phyloP scores from a whole-genome alignment of 345 rosid species.

The Pistacia vera region DNA sequence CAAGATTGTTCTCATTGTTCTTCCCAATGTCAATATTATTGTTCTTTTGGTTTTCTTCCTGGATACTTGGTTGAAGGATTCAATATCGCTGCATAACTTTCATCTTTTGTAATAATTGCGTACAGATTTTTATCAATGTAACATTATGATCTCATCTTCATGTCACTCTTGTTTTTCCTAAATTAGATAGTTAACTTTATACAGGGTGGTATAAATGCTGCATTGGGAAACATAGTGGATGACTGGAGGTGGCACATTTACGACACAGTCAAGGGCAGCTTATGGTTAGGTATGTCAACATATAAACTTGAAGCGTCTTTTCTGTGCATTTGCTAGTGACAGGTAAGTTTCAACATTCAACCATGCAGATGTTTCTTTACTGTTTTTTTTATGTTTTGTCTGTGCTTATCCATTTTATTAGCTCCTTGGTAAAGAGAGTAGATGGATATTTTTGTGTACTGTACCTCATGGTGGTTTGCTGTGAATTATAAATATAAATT shows the following conservation, averaged over 20 bases:
- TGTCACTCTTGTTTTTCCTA: slow-evolving; percentile 5
- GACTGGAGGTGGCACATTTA: slow-evolving; percentile 99
- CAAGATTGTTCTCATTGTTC: background rate
- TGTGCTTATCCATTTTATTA: background rate
- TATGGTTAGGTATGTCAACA: slow-evolving; percentile 78
- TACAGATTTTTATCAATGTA: background rate
- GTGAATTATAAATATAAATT: slow-evolving; percentile 1
- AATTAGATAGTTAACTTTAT: slow-evolving; percentile 18
- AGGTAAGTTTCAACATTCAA: background rate
- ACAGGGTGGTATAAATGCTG: slow-evolving; percentile 99
- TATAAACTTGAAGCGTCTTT: background rate
- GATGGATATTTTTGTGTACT: background rate
- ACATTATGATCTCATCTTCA: background rate
- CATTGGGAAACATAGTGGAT: slow-evolving; percentile 94
- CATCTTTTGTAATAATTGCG: background rate
- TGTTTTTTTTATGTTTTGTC: background rate
- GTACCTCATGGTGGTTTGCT: background rate
- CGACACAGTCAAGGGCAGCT: slow-evolving; percentile 99
- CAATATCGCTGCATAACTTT: background rate
- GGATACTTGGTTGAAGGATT: background rate
- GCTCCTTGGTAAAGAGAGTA: background rate
- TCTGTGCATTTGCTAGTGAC: background rate
- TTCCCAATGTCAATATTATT: background rate
- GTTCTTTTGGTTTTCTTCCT: background rate
- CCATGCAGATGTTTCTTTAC: background rate